Evolutionary conservation across 495 filamentous ascomycete genomes (phyloP).

Genomic region (Annulohypoxylon nitens): DNA sequence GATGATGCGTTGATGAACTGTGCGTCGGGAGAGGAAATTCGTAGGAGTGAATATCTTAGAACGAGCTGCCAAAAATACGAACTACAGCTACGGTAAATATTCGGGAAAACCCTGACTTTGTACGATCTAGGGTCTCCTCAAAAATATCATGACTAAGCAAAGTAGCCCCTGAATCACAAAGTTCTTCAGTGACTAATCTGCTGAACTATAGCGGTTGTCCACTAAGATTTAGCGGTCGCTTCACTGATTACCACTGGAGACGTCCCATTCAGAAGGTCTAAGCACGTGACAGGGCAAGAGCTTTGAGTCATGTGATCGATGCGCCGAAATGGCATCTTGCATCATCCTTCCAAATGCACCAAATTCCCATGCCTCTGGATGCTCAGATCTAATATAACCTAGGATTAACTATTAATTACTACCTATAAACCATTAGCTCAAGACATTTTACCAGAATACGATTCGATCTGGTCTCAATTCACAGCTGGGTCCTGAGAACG

Average conservation of each 20-base stretch:
- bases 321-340: not conserved
- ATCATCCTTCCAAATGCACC: not conserved
- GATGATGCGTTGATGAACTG: constrained; percentile 42
- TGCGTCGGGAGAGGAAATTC: constrained; percentile 50
- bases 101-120: not conserved
- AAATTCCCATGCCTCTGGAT: not conserved
- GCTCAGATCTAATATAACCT: not conserved
- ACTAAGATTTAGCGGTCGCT: too few relatives aligned
- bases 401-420: constrained; percentile 3
- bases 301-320: not conserved
- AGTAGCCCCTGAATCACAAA: too few relatives aligned
- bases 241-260: too few relatives aligned
- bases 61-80: constrained; percentile 11
- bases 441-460: not conserved
- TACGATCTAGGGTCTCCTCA: not conserved
- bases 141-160: not conserved
- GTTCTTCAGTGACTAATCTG: too few relatives aligned
- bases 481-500: not conserved
- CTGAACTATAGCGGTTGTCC: too few relatives aligned
- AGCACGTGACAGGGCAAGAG: too few relatives aligned
- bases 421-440: not conserved
- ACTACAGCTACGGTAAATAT: constrained; percentile 7
- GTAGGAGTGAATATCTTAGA: constrained; percentile 51
- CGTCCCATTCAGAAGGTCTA: too few relatives aligned
- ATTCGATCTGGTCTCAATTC: not conserved